Conservation (phyloP, 768 basidiomycete genomes). For the Lactarius deliciosus region DNA sequence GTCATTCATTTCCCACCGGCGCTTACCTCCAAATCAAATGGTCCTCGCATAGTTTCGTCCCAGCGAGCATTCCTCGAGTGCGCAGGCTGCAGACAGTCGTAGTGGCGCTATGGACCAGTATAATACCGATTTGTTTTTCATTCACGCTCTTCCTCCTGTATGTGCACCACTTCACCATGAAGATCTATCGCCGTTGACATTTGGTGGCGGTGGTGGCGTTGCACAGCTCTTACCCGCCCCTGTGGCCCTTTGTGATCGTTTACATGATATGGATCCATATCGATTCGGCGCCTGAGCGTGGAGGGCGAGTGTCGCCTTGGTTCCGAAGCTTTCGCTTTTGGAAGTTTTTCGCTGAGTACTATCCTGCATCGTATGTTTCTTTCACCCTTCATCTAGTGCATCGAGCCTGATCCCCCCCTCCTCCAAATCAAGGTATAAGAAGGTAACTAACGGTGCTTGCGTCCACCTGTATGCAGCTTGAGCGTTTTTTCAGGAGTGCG, state of each 20-base stretch:
- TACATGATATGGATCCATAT: conserved; percentile 82
- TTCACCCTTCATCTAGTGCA: background rate
- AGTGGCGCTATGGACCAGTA: conserved; percentile 86
- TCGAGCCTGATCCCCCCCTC: background rate
- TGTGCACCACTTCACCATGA: conserved; percentile 34
- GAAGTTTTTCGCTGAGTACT: conserved; percentile 91
- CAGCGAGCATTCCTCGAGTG: conserved; percentile 80
- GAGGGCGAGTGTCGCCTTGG: conserved; percentile 74
- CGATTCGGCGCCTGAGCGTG: conserved; percentile 71
- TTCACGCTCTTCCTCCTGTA: conserved; percentile 83
- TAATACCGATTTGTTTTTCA: conserved; percentile 64
- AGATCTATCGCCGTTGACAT: background rate
- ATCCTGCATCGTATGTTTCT: conserved; percentile 77
- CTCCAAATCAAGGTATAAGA: conserved; percentile 37
- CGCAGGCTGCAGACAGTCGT: conserved; percentile 85
- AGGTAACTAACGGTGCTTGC: conserved; percentile 37
- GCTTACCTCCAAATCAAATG: background rate
- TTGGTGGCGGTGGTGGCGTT: conserved; percentile 7
- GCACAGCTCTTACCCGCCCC: conserved; percentile 75
- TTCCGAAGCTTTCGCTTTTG: conserved; percentile 70
- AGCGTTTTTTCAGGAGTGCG: conserved; percentile 61
- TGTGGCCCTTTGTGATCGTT: conserved; percentile 80
- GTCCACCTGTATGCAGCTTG: conserved; percentile 1
- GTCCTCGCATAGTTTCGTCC: conserved; percentile 63
- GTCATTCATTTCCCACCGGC: background rate